Conservation (phyloP, 192 early-diverging fungal species). For the Geranomyces variabilis region DNA sequence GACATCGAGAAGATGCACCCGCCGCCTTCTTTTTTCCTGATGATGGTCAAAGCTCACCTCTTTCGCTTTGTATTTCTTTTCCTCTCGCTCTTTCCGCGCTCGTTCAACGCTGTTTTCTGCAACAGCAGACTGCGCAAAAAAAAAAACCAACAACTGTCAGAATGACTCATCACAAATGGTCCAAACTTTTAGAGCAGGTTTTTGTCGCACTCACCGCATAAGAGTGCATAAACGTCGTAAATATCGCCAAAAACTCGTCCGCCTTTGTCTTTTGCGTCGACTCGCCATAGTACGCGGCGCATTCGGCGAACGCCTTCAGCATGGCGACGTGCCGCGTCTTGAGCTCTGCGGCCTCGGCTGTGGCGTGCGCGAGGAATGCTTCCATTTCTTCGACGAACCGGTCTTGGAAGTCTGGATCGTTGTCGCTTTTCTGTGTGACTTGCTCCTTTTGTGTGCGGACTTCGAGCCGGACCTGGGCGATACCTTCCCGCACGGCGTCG, state of each 20-base stretch:
- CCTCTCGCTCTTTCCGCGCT: conserved; percentile 36
- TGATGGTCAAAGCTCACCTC: conserved; percentile 34
- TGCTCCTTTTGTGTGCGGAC: conserved; percentile 1
- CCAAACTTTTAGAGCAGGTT: no score
- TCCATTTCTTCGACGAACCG: conserved; percentile 30
- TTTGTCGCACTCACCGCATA: conserved; percentile 34
- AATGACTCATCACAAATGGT: not conserved
- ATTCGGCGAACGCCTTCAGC: conserved; percentile 21
- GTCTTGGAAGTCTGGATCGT: not conserved
- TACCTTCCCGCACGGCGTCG: conserved; percentile 7
- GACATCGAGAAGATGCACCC: no score
- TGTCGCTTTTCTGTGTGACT: not conserved
- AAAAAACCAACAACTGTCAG: not conserved
- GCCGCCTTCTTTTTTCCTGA: no score
- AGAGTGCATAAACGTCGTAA: conserved; percentile 39
- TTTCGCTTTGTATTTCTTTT: conserved; percentile 39
- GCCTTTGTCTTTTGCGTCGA: conserved; percentile 35
- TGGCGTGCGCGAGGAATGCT: conserved; percentile 33
- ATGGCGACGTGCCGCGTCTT: conserved; percentile 11
- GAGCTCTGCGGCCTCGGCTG: not conserved
- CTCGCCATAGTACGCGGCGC: conserved; percentile 41
- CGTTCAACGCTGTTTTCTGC: conserved; percentile 35
- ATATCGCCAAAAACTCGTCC: conserved; percentile 49
- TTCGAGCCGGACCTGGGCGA: not conserved
- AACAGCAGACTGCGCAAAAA: conserved; percentile 25